A percentile compares a stretch with the other conserved stretches of the same genome.
Conservation (phyloP, 345 rosid species). For the Linum trigynum region DNA sequence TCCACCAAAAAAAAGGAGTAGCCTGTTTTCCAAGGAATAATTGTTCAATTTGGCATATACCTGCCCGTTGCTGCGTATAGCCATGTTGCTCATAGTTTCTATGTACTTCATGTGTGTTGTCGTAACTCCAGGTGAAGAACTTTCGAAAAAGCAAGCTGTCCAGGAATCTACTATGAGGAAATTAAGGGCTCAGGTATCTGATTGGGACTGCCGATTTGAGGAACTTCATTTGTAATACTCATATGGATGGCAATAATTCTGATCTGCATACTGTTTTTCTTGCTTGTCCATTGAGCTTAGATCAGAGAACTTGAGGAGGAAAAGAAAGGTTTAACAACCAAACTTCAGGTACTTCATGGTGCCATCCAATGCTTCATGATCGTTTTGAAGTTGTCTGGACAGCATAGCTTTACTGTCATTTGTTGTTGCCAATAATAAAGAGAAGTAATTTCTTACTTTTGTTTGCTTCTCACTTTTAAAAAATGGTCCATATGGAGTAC, state of each 20-base stretch:
- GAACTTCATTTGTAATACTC: neutral
- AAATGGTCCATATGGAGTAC: neutral
- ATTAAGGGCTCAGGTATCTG: conserved; percentile 87
- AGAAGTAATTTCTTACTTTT: neutral
- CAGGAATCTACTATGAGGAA: conserved; percentile 93
- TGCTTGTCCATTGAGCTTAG: conserved; percentile 35
- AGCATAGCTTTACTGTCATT: neutral
- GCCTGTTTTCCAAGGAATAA: neutral
- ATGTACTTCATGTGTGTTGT: neutral
- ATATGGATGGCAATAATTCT: conserved; percentile 9
- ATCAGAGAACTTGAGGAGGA: conserved; percentile 95
- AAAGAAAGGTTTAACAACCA: conserved; percentile 83
- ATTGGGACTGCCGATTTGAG: conserved; percentile 12
- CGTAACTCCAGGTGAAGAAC: conserved; percentile 75
- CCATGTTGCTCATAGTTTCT: neutral
- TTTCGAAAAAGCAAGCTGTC: conserved; percentile 95
- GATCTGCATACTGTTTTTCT: conserved; percentile 9
- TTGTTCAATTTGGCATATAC: neutral
- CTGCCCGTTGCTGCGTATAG: neutral
- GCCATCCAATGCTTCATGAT: neutral
- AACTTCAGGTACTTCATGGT: conserved; percentile 68
- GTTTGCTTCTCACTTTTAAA: neutral
- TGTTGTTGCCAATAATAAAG: neutral
- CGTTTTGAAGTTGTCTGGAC: neutral
- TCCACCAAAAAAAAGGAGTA: neutral